Evolutionary conservation across 1,284 basidiomycete species (phyloP).

Genomic region (Xerocomus minutiporus): DNA sequence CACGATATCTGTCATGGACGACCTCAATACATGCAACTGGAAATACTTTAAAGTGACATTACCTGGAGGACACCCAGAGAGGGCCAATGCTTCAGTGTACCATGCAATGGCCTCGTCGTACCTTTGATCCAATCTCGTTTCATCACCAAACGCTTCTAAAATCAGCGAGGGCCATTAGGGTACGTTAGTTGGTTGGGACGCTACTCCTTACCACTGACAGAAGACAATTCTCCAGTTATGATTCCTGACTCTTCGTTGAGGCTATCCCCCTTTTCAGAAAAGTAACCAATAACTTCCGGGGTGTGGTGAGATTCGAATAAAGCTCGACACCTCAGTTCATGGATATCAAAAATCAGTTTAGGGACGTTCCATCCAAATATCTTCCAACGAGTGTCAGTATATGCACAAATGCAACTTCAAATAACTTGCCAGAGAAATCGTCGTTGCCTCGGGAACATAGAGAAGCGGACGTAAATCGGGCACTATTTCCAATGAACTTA

Average conservation of each 20-base stretch:
- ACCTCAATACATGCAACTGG: neutral
- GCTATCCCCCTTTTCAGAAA: neutral
- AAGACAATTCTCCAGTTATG: neutral
- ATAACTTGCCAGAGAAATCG: neutral
- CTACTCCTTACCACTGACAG: constrained; percentile 7
- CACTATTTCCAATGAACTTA: neutral
- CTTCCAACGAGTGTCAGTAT: constrained; percentile 4
- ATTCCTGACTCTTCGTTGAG: constrained; percentile 5
- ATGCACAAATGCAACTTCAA: neutral
- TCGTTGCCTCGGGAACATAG: constrained; percentile 1
- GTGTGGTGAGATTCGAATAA: neutral
- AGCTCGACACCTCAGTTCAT: constrained; percentile 6
- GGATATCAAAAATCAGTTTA: constrained; percentile 4
- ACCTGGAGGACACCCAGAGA: constrained; percentile 4
- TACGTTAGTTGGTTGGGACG: no score
- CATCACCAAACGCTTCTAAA: constrained; percentile 8
- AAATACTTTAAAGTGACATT: neutral
- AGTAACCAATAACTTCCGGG: neutral
- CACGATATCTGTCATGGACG: neutral
- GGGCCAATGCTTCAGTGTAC: constrained; percentile 5
- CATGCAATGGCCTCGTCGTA: constrained; percentile 6
- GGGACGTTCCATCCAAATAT: constrained; percentile 7
- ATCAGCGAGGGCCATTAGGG: neutral
- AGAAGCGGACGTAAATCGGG: constrained; percentile 5
- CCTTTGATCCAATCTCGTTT: neutral